Evolutionary conservation across 208 protist species (phyloP), one percentile per base, ranked within the genome.

Genomic region (Crithidia acanthocephali): DNA sequence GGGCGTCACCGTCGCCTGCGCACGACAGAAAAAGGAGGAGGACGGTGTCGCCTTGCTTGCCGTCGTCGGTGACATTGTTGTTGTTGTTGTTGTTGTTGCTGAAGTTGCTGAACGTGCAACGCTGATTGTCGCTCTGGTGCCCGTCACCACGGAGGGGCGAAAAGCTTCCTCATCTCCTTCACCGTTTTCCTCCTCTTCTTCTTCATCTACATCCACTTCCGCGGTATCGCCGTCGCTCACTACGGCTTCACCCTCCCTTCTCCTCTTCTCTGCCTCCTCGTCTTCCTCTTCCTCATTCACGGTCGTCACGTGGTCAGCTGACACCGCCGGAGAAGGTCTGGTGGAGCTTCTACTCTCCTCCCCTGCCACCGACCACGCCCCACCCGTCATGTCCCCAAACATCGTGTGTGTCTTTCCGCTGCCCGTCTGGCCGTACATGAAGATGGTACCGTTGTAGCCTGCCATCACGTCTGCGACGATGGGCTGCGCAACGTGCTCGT

Each of bases 351-450:
- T n/a, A n/a, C 0, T 13, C 16, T 30, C 35, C 6, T 40, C 64
- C 13, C 18, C 51, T 6, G 15, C n/a, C 11, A 25, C 33, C 20
- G 18, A n/a, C 51, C 58, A 74, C 32, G 62, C 69, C n/a, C 80
- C 65, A 47, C 74, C 70, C 30, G 65, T 74, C 42, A 68, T 33
- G 51, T 84, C 76, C 37, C 93, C 93, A 71, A 96, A 95, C 87
- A 97, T 96, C 13, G 89, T 95, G 76, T 95, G 85, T 16, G 91
- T 95, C 81, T 97, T 97, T 28, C 93, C 97, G 62, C 86, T 91
- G 22, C 90, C 91, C 1, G 96, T 98, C 71, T 96, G 91, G 22
- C 95, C 95, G 70, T 98, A 98, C 52, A 94, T 85, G 32, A 98
- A 86, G 47, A 98, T 72, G 15, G 92, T 92, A 18, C 83, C 89